Percentiles rank a stretch among this genome's conserved stretches.
These are phyloP conservation scores for Begonia masoniana DNA, from an alignment of 306 rosid species.

Conservation along the genomic window DNA sequence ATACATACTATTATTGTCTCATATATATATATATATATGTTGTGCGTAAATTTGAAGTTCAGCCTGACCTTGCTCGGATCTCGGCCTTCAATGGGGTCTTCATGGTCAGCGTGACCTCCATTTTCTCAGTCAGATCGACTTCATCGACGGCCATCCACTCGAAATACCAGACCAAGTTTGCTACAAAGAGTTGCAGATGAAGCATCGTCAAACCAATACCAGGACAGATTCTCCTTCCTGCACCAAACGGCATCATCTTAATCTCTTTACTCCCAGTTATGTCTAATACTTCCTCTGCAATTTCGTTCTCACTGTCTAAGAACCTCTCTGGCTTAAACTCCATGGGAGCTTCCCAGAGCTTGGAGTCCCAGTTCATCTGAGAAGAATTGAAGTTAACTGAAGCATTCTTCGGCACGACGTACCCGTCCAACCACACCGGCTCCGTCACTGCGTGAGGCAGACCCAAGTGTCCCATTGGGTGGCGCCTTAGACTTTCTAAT, in stretches of 20 bases:
- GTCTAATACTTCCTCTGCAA: neutral
- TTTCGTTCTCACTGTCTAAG: neutral
- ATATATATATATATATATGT: too few species aligned
- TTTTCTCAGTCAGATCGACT: constrained; percentile 7
- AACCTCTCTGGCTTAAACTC: constrained; percentile 11
- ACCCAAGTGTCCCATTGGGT: constrained; percentile 8
- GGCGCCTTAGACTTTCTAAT: constrained; percentile 6
- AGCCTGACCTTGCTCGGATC: constrained; percentile 2
- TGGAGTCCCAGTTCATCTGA: constrained; percentile 4
- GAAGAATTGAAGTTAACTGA: neutral
- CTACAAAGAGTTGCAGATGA: constrained; percentile 11
- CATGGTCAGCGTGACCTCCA: constrained; percentile 10
- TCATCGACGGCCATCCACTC: constrained; percentile 4
- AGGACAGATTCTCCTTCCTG: constrained; percentile 17
- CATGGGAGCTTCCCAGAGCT: constrained; percentile 11
- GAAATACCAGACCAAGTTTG: constrained; percentile 7
- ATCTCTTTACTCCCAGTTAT: constrained; percentile 7
- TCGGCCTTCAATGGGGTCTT: constrained; percentile 7
- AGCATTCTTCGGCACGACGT: constrained; percentile 6
- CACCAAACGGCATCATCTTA: constrained; percentile 10
- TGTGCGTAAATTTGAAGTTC: too few species aligned
- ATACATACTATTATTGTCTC: too few species aligned
- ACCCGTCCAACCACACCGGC: constrained; percentile 2
- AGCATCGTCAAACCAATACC: constrained; percentile 8
- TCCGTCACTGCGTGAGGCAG: constrained; percentile 3